A percentile compares a stretch with the other conserved stretches of the same genome.
Evolutionary conservation across 1,284 basidiomycete species (phyloP).

Genomic region (Puccinia triticina): DNA sequence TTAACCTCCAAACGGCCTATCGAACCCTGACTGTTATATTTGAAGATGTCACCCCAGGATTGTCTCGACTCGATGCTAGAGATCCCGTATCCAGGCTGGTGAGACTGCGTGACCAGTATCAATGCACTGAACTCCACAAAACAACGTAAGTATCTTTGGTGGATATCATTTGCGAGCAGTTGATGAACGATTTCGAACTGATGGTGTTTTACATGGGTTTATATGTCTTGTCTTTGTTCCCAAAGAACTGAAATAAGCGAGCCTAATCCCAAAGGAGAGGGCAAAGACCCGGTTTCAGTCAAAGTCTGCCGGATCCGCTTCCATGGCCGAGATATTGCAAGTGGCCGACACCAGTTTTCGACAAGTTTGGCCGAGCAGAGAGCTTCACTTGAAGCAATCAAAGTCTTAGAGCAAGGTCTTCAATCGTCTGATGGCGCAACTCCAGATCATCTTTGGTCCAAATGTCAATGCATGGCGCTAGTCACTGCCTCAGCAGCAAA

Average conservation of each 20-base stretch:
- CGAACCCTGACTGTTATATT: conserved; percentile 68
- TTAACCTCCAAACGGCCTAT: conserved; percentile 70
- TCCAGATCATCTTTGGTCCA: conserved; percentile 8
- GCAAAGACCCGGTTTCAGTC: background rate
- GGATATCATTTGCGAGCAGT: background rate
- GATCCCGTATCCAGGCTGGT: conserved; percentile 44
- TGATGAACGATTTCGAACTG: background rate
- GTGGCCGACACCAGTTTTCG: conserved; percentile 27
- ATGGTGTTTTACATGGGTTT: background rate
- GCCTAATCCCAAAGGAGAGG: conserved; percentile 10
- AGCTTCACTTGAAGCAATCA: conserved; percentile 31
- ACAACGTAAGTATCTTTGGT: conserved; percentile 2
- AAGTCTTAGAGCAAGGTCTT: background rate
- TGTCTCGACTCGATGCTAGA: conserved; percentile 13
- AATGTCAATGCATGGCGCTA: conserved; percentile 7
- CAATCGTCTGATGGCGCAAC: background rate
- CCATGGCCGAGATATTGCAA: conserved; percentile 35
- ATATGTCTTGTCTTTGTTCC: background rate
- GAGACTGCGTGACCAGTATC: conserved; percentile 27
- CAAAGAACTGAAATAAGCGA: background rate
- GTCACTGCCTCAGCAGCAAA: background rate
- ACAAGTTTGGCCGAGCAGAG: conserved; percentile 45
- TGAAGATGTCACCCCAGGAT: conserved; percentile 65
- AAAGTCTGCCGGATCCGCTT: conserved; percentile 32
- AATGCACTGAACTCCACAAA: conserved; percentile 5